Evolutionary conservation across 2,329 filamentous ascomycete genomes (phyloP).

Genomic region (Neobulgaria alba): DNA sequence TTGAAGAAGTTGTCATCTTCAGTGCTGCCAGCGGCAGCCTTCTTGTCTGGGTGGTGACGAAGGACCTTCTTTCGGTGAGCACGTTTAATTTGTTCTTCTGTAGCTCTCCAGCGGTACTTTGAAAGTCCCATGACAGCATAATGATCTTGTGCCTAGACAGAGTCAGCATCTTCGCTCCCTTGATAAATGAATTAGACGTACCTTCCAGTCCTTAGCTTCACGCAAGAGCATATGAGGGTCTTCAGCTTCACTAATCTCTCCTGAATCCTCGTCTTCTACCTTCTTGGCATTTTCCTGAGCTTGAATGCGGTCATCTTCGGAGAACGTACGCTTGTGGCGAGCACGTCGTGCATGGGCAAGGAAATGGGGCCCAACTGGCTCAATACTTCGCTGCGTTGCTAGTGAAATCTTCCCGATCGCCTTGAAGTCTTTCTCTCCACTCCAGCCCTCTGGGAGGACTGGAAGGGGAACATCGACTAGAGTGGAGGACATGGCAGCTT

Average conservation of each 20-base stretch:
- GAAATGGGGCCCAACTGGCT: conserved; percentile 96
- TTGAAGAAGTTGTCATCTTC: conserved; percentile 99
- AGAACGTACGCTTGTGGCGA: conserved; percentile 95
- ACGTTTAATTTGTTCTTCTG: conserved; percentile 96
- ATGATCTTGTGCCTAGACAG: conserved; percentile 75
- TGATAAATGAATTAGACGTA: conserved; percentile 33
- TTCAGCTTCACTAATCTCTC: conserved; percentile 88
- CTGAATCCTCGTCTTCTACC: conserved; percentile 81
- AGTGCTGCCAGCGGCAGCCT: conserved; percentile 75
- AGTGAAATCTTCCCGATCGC: conserved; percentile 66
- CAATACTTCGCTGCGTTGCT: conserved; percentile 77
- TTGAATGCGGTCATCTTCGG: conserved; percentile 95
- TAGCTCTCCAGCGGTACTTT: conserved; percentile 87
- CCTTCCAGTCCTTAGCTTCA: conserved; percentile 99
- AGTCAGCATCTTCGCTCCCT: conserved; percentile 11
- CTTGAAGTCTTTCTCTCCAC: conserved; percentile 88
- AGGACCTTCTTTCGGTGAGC: conserved; percentile 99
- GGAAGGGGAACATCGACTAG: conserved; percentile 57
- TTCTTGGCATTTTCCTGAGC: conserved; percentile 93
- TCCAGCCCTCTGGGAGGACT: conserved; percentile 70
- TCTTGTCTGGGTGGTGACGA: conserved; percentile 98
- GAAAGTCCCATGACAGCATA: conserved; percentile 91
- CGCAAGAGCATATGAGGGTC: conserved; percentile 85
- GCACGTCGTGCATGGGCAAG: conserved; percentile 92
- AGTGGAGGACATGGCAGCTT: conserved; percentile 23